Evolutionary conservation across 176 grass and related monocot species (phyloP), one percentile per base, ranked within the genome.

Genomic region (Juncus inflexus): DNA sequence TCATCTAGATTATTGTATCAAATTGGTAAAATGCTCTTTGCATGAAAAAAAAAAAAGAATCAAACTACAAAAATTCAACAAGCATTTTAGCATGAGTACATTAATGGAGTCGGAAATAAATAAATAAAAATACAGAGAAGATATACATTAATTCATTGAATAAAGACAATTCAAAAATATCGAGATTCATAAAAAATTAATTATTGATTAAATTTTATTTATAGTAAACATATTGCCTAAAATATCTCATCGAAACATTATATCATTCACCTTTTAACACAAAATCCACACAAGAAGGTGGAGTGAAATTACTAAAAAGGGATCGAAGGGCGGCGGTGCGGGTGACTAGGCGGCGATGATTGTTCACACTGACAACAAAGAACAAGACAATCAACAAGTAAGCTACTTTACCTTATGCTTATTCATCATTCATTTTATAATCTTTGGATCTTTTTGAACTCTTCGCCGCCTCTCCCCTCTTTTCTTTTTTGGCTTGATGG

Each of bases 151-250:
- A 38, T 57, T 41, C 66, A 42, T 57, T 9, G 37, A 70, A 56
- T 16, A n/a, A 41, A 43, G 15, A 70, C 37, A 5, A 9, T 40
- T 42, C 37, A 12, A 42, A 6, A 70, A 58, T 37, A 6, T 70
- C 52, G 51, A 39, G 66, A 70, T 70, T 55, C 8, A 14, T 49
- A 38, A 55, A 70, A 42, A 7, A 9, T 42, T n/a, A 12, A 70
- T 57, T 51, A 28, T 13, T 10, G 36, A 36, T 58, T 57, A 16
- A n/a, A 50, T 55, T 70, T 58, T 40, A 9, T 4, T 12, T 43
- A 50, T 70, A 41, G 54, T 69, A 69, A 68, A 42, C 43, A 9
- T 47, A 38, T 55, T 68, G 65, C 47, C 64, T 67, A 52, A 67
- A 53, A 67, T 37, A 19, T 19, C 50, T 38, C 8, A 37, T 45